Percentiles rank a stretch among this genome's conserved stretches.
Conservation (phyloP, 108 stramenopile species). For the Skeletonema potamos region DNA sequence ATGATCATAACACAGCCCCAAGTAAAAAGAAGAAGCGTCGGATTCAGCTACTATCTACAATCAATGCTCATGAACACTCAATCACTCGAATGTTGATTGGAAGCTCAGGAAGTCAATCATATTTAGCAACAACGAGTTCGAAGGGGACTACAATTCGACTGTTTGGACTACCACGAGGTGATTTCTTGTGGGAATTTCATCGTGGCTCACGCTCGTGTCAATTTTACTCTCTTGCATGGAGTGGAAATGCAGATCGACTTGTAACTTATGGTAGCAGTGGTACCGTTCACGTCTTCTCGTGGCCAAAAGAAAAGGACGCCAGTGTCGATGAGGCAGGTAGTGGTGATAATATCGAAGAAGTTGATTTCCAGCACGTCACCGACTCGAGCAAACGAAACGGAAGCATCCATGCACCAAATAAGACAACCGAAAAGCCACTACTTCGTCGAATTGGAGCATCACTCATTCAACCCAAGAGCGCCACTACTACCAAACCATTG, state of each 20-base stretch:
- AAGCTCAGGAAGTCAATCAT: not conserved
- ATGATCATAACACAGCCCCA: not conserved
- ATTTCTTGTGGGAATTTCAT: constrained; percentile 42
- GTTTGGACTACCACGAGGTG: constrained; percentile 39
- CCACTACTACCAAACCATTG: constrained; percentile 1
- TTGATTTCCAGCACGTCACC: constrained; percentile 18
- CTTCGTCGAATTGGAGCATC: constrained; percentile 28
- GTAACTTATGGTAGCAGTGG: constrained; percentile 38
- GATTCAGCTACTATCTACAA: constrained; percentile 36
- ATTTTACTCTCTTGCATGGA: constrained; percentile 36
- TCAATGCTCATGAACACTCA: constrained; percentile 44
- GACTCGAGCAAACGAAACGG: not conserved
- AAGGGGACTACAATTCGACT: constrained; percentile 41
- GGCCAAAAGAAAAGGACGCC: constrained; percentile 23
- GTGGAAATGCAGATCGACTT: constrained; percentile 33
- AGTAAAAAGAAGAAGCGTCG: constrained; percentile 15
- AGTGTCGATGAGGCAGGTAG: constrained; percentile 6
- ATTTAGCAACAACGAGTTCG: constrained; percentile 26
- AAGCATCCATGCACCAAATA: not conserved
- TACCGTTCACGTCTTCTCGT: constrained; percentile 40
- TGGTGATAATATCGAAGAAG: not conserved
- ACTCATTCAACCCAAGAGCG: constrained; percentile 3
- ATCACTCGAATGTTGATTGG: constrained; percentile 44
- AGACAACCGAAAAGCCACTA: constrained; percentile 3
- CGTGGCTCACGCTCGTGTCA: constrained; percentile 40